Percentiles rank a stretch among this genome's conserved stretches.
Conservation (phyloP, 805 yeast genomes). For the Ogataea zsoltii region DNA sequence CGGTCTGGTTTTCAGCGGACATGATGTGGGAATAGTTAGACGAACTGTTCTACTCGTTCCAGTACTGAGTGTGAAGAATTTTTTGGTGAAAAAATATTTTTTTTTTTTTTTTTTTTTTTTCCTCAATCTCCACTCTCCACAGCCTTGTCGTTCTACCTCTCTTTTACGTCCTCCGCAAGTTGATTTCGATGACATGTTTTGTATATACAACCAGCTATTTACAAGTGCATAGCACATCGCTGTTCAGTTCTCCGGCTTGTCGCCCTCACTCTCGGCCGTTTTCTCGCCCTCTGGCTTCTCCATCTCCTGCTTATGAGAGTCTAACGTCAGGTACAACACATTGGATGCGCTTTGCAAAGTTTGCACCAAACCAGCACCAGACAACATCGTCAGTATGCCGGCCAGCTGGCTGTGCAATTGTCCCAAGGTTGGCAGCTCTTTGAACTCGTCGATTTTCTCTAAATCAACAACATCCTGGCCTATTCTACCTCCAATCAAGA, state of each 20-base stretch:
- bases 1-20: not conserved
- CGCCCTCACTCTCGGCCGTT: too few relatives aligned
- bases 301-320: slow-evolving; percentile 47
- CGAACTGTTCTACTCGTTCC: too few relatives aligned
- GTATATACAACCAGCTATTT: slow-evolving; percentile 10
- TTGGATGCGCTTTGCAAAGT: slow-evolving; percentile 74
- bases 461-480: slow-evolving; percentile 59
- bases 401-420: slow-evolving; percentile 79
- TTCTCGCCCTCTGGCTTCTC: slow-evolving; percentile 27
- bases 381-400: slow-evolving; percentile 77
- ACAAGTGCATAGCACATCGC: not conserved
- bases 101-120: not conserved
- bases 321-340: slow-evolving; percentile 71
- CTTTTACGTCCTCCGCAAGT: too few relatives aligned
- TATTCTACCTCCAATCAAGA: slow-evolving; percentile 83
- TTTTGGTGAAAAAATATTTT: not conserved
- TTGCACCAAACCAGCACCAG: slow-evolving; percentile 87
- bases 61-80: too few relatives aligned
- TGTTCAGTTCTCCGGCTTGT: slow-evolving; percentile 4
- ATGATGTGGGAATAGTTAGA: not conserved
- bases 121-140: slow-evolving; percentile 13
- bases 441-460: slow-evolving; percentile 58
- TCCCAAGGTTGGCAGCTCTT: slow-evolving; percentile 69
- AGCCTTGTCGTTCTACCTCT: too few relatives aligned
- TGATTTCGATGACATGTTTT: slow-evolving; percentile 1